These are phyloP conservation scores for Pyracantha coccinea DNA, from an alignment of 331 rosid species.

Conservation along the genomic window DNA sequence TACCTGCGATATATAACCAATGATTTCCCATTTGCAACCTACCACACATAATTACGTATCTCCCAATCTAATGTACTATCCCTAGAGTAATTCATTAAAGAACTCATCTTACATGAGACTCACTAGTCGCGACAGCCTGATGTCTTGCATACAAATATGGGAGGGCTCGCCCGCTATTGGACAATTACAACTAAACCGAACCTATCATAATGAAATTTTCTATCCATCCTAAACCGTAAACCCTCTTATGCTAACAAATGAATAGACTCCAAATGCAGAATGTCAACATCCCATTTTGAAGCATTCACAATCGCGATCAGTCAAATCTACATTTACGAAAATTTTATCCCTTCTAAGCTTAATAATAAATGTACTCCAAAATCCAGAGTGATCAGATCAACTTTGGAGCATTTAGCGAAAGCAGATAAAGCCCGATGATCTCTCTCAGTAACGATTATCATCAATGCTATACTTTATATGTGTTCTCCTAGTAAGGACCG, in stretches of 20 bases:
- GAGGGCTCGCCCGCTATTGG: neutral
- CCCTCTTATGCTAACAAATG: neutral
- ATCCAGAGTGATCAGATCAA: neutral
- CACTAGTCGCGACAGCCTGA: neutral
- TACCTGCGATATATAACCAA: neutral
- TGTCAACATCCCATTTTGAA: neutral
- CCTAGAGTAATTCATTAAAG: neutral
- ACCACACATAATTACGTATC: neutral
- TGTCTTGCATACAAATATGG: neutral
- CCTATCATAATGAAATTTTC: neutral
- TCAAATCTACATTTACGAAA: neutral
- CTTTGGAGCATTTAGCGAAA: neutral
- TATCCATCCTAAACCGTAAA: neutral
- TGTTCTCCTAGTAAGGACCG: neutral
- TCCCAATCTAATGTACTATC: neutral
- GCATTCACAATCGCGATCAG: neutral
- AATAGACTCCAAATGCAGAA: neutral
- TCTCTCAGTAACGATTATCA: neutral
- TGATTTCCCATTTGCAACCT: neutral
- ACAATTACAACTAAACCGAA: neutral
- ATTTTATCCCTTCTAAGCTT: neutral
- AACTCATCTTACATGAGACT: neutral
- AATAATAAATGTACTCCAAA: neutral
- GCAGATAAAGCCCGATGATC: neutral
- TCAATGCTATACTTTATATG: neutral